Percentiles rank a stretch among this genome's conserved stretches.
These are phyloP conservation scores for Suhomyces sp. DNA, from an alignment of 805 yeast genomes.

Conservation along the genomic window DNA sequence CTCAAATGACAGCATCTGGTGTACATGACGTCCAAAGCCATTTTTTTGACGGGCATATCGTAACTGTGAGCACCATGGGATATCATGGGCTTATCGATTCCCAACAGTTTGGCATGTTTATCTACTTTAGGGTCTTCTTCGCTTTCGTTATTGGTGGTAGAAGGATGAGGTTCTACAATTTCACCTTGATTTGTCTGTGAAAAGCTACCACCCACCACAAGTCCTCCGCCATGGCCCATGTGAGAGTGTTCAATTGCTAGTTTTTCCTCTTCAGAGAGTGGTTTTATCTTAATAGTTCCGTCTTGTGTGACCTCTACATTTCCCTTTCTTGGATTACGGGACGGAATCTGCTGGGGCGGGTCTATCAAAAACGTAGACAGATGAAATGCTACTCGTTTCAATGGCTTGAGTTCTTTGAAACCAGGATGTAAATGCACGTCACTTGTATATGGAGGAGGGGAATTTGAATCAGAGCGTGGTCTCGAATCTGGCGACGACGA, in stretches of 20 bases:
- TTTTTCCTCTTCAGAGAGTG: slow-evolving; percentile 53
- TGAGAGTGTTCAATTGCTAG: slow-evolving; percentile 38
- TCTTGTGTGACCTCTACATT: slow-evolving; percentile 58
- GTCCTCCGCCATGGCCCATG: slow-evolving; percentile 54
- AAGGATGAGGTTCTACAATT: neutral
- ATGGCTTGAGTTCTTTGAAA: slow-evolving; percentile 31
- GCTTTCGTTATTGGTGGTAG: slow-evolving; percentile 5
- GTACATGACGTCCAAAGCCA: slow-evolving; percentile 70
- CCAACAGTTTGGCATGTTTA: slow-evolving; percentile 22
- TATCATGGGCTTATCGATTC: slow-evolving; percentile 34
- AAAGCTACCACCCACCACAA: slow-evolving; percentile 79
- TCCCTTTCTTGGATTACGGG: slow-evolving; percentile 77
- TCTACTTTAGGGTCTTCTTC: slow-evolving; percentile 22
- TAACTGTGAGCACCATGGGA: slow-evolving; percentile 17
- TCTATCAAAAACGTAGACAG: slow-evolving; percentile 41
- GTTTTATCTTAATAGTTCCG: slow-evolving; percentile 53
- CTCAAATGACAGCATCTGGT: slow-evolving; percentile 91
- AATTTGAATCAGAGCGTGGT: neutral
- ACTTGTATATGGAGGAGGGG: slow-evolving; percentile 1
- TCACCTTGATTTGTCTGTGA: slow-evolving; percentile 23
- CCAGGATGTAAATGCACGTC: slow-evolving; percentile 16
- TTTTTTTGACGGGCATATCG: slow-evolving; percentile 36
- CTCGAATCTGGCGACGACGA: neutral
- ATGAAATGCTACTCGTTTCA: slow-evolving; percentile 43
- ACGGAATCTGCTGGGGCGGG: slow-evolving; percentile 94